Conservation (phyloP, 352 stramenopile genomes). For the Phytophthora pini region DNA sequence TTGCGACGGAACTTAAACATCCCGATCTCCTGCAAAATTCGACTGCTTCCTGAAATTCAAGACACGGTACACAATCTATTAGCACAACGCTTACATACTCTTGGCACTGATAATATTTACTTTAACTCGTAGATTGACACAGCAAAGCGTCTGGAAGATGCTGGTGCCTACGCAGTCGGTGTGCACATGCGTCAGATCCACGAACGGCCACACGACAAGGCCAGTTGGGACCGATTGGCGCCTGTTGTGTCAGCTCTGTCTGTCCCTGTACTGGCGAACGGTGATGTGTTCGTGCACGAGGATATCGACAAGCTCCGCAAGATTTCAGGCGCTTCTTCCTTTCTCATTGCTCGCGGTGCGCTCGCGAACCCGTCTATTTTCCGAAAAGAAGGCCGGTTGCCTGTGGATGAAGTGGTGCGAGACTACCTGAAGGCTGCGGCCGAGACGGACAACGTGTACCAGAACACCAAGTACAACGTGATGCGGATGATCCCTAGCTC, state of each 20-base stretch:
- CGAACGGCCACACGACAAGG: slow-evolving; percentile 69
- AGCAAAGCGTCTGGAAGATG: slow-evolving; percentile 65
- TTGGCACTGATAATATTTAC: too few species aligned
- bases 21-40: slow-evolving; percentile 90
- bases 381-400: slow-evolving; percentile 66
- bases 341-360: slow-evolving; percentile 85
- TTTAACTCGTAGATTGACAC: slow-evolving; percentile 57
- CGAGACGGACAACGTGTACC: slow-evolving; percentile 88
- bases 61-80: slow-evolving; percentile 53
- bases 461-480: slow-evolving; percentile 93
- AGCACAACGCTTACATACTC: too few species aligned
- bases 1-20: slow-evolving; percentile 82
- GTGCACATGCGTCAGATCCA: slow-evolving; percentile 74
- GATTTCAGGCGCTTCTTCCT: slow-evolving; percentile 72
- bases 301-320: slow-evolving; percentile 69
- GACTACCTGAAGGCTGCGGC: slow-evolving; percentile 79
- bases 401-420: slow-evolving; percentile 63
- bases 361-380: slow-evolving; percentile 88
- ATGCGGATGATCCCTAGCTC: slow-evolving; percentile 84
- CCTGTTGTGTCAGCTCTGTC: slow-evolving; percentile 73
- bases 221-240: slow-evolving; percentile 74
- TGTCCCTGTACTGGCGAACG: slow-evolving; percentile 89
- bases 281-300: slow-evolving; percentile 85
- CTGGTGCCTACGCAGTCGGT: slow-evolving; percentile 71
- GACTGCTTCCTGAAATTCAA: slow-evolving; percentile 66